phyloP scores from a whole-genome alignment of 2,329 filamentous ascomycete species.

The Monilinia fructicola region DNA sequence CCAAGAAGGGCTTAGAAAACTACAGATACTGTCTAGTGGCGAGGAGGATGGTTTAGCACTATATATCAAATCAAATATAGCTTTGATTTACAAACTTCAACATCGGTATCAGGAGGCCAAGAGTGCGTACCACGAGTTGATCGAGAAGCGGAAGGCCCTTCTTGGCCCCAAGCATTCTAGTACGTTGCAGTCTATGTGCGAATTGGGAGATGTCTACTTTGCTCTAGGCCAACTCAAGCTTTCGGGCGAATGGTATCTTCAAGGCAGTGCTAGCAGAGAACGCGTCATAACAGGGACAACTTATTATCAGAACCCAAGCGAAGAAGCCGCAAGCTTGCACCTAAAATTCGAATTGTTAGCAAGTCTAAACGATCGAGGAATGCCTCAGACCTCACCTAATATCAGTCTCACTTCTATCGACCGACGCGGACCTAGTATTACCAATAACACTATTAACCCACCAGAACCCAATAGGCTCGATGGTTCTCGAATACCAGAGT shows the following conservation, averaged over 20 bases:
- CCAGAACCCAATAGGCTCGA: neutral
- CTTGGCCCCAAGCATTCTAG: slow-evolving; percentile 17
- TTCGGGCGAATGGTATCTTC: slow-evolving; percentile 17
- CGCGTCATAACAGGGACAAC: slow-evolving; percentile 7
- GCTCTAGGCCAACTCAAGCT: slow-evolving; percentile 1
- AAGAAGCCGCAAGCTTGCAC: neutral
- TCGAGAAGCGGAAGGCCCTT: slow-evolving; percentile 11
- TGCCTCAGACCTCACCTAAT: neutral
- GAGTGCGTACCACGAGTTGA: neutral
- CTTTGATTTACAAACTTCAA: slow-evolving; percentile 20
- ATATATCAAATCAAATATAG: slow-evolving; percentile 18
- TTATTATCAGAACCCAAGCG: neutral
- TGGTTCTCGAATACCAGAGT: neutral
- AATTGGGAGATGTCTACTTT: slow-evolving; percentile 21
- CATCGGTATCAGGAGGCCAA: slow-evolving; percentile 3
- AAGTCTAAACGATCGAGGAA: slow-evolving; percentile 16
- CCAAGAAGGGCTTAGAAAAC: neutral
- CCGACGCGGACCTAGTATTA: slow-evolving; percentile 8
- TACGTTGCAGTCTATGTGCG: slow-evolving; percentile 20
- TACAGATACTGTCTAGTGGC: neutral
- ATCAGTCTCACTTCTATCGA: neutral
- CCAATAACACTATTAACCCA: neutral
- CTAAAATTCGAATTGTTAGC: neutral
- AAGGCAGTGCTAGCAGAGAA: slow-evolving; percentile 1
- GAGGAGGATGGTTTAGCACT: slow-evolving; percentile 6